Evolutionary conservation across 495 filamentous ascomycete species (phyloP).

Genomic region (Aspergillus cristatus): DNA sequence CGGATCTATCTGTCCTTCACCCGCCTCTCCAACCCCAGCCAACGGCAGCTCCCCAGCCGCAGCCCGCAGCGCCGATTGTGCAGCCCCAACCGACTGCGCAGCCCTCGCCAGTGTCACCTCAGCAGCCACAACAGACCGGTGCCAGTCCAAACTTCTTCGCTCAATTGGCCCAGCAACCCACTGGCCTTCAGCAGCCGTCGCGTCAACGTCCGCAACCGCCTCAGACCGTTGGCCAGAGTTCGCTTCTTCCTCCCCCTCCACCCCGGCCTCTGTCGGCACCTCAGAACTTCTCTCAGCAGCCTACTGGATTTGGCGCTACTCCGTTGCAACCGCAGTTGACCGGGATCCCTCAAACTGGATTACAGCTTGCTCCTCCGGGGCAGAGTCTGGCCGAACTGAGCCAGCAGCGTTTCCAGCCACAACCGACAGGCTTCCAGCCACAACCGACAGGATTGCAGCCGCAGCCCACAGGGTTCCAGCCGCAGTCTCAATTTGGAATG

Average conservation of each 20-base stretch:
- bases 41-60: conserved; percentile 20
- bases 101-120: conserved; percentile 24
- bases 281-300: conserved; percentile 63
- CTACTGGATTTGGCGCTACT: conserved; percentile 61
- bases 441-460: conserved; percentile 40
- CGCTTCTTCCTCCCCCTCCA: conserved; percentile 73
- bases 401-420: conserved; percentile 54
- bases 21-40: conserved; percentile 62
- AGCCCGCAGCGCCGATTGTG: conserved; percentile 17
- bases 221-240: conserved; percentile 50
- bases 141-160: conserved; percentile 44
- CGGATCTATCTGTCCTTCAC: conserved; percentile 68
- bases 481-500: conserved; percentile 42
- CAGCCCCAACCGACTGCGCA: conserved; percentile 43
- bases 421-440: conserved; percentile 50
- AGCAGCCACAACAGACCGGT: conserved; percentile 44
- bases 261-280: conserved; percentile 81
- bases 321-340: conserved; percentile 82
- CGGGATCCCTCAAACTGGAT: conserved; percentile 45
- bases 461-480: conserved; percentile 44
- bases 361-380: conserved; percentile 57
- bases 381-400: conserved; percentile 66
- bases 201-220: conserved; percentile 69
- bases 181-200: conserved; percentile 41
- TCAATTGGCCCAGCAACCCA: conserved; percentile 41